Evolutionary conservation across 331 rosid species (phyloP).

Genomic region (Pyracantha coccinea): DNA sequence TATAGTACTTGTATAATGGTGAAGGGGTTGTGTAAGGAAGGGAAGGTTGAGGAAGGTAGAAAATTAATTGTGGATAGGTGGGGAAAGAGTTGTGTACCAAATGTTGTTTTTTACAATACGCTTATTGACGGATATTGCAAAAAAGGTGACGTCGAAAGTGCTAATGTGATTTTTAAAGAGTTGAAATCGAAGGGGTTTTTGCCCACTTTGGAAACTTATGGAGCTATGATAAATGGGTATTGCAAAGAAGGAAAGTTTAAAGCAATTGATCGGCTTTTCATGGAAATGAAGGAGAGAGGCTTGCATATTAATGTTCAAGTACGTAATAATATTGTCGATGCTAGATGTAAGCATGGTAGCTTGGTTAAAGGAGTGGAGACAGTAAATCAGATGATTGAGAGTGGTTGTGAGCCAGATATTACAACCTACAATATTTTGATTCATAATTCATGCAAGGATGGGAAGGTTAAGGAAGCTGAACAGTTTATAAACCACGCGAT

Average conservation of each 20-base stretch:
- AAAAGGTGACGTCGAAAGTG: conserved; percentile 48
- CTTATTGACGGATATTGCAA: conserved; percentile 69
- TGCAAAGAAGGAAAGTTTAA: conserved; percentile 57
- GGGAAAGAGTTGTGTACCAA: conserved; percentile 68
- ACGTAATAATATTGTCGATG: conserved; percentile 54
- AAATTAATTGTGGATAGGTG: conserved; percentile 55
- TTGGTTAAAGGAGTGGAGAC: conserved; percentile 35
- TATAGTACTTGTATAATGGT: conserved; percentile 64
- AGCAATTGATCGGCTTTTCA: conserved; percentile 46
- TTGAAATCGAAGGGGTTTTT: conserved; percentile 65
- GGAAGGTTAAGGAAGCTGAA: conserved; percentile 55
- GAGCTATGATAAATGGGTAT: conserved; percentile 57
- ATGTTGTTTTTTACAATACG: conserved; percentile 63
- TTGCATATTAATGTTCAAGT: conserved; percentile 41
- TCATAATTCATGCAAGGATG: conserved; percentile 45
- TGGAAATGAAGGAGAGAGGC: conserved; percentile 56
- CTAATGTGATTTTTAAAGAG: conserved; percentile 42
- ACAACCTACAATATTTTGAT: conserved; percentile 55
- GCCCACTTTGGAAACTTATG: conserved; percentile 55
- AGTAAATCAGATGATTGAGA: conserved; percentile 39
- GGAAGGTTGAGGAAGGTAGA: conserved; percentile 55
- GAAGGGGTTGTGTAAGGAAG: conserved; percentile 59
- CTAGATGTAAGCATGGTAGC: conserved; percentile 47
- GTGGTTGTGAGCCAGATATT: conserved; percentile 67
- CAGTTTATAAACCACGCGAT: conserved; percentile 41